Conservation (phyloP, 2,329 filamentous ascomycete species). For the Aspergillus ustus region DNA sequence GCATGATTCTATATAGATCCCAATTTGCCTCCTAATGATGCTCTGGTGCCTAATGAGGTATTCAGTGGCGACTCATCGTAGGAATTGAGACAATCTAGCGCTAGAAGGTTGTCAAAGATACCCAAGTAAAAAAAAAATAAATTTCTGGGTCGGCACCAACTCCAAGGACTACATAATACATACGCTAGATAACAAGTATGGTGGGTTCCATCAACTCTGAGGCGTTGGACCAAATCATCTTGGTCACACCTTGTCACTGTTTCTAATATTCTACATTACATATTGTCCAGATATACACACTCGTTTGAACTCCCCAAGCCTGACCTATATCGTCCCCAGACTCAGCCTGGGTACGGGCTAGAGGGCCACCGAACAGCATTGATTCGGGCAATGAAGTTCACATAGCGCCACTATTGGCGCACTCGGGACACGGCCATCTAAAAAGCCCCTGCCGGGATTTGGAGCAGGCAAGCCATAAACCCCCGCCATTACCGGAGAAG, state of each 20-base stretch:
- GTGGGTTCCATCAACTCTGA: too few relatives aligned
- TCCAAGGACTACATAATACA: conserved; percentile 4
- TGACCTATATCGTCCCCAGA: too few relatives aligned
- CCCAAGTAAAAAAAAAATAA: background rate
- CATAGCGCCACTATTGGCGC: conserved; percentile 50
- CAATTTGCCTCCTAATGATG: background rate
- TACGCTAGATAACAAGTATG: background rate
- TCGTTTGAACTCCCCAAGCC: too few relatives aligned
- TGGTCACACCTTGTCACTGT: background rate
- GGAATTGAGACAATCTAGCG: background rate
- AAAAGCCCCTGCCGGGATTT: conserved; percentile 30
- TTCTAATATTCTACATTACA: too few relatives aligned
- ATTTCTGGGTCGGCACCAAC: background rate
- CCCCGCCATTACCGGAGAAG: conserved; percentile 54
- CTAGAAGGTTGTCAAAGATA: conserved; percentile 4
- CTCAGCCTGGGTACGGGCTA: conserved; percentile 31
- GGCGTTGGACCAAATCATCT: background rate
- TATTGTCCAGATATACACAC: too few relatives aligned
- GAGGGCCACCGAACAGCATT: conserved; percentile 45
- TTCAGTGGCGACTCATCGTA: background rate
- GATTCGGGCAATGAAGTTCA: conserved; percentile 47
- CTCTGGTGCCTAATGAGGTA: background rate
- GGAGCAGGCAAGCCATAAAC: conserved; percentile 55
- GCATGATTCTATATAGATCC: too few relatives aligned
- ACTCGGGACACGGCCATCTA: conserved; percentile 28